phyloP scores from a whole-genome alignment of 768 basidiomycete species.

The Coprinopsis cinerea region DNA sequence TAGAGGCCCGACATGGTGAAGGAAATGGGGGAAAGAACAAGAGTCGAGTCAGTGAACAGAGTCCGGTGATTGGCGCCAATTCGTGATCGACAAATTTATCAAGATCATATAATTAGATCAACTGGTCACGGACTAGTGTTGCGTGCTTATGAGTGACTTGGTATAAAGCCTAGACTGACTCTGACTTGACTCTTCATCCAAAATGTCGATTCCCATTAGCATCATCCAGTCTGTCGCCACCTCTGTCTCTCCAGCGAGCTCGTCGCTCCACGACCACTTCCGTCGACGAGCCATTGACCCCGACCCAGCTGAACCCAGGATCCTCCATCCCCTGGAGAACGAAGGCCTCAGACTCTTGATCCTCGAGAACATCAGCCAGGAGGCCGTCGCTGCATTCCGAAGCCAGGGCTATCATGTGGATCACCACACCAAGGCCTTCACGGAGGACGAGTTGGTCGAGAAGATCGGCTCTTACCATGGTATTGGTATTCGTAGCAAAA shows the following conservation, averaged over 20 bases:
- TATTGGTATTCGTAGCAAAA: constrained; percentile 96
- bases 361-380: constrained; percentile 92
- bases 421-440: constrained; percentile 76
- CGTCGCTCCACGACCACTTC: constrained; percentile 42
- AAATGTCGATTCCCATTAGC: constrained; percentile 46
- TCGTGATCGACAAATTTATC: constrained; percentile 7
- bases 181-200: constrained; percentile 10
- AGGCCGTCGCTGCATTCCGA: constrained; percentile 77
- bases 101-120: constrained; percentile 1
- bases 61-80: constrained; percentile 1
- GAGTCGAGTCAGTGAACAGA: constrained; percentile 12
- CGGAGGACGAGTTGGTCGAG: constrained; percentile 89
- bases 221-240: constrained; percentile 39
- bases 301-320: constrained; percentile 49
- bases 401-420: constrained; percentile 89
- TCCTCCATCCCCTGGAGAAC: constrained; percentile 79
- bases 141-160: constrained; percentile 18
- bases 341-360: constrained; percentile 77
- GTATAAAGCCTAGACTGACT: constrained; percentile 12
- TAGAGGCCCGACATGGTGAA: constrained; percentile 47
- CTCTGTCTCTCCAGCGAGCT: constrained; percentile 47
- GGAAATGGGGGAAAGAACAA: constrained; percentile 10
- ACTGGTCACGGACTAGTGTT: constrained; percentile 4
- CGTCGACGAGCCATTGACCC: constrained; percentile 30
- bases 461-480: constrained; percentile 85